phyloP scores from a whole-genome alignment of 257 asterid genomes.

The Haberlea rhodopensis region DNA sequence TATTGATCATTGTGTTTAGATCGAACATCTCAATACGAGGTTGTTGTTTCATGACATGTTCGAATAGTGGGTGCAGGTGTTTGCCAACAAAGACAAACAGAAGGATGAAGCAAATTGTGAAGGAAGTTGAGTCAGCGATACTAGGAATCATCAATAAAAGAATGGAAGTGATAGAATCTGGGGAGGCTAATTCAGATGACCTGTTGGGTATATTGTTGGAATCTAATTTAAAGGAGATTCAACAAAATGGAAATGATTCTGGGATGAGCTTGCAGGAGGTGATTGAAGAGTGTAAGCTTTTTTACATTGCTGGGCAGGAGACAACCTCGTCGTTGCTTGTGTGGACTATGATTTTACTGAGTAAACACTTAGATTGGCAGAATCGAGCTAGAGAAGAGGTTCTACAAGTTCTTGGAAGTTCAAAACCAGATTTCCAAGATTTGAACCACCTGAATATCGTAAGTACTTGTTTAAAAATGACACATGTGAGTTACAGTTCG shows the following conservation, averaged over 20 bases:
- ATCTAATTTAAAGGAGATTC: slow-evolving; percentile 40
- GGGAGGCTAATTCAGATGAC: slow-evolving; percentile 38
- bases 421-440: slow-evolving; percentile 37
- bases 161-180: slow-evolving; percentile 35
- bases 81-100: slow-evolving; percentile 46
- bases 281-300: slow-evolving; percentile 58
- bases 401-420: slow-evolving; percentile 29
- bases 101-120: slow-evolving; percentile 40
- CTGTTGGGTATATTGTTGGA: slow-evolving; percentile 39
- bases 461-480: slow-evolving; percentile 15
- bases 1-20: too few relatives aligned
- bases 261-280: slow-evolving; percentile 46
- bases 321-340: slow-evolving; percentile 48
- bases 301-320: slow-evolving; percentile 63
- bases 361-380: slow-evolving; percentile 49
- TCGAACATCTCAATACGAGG: background rate
- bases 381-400: slow-evolving; percentile 54
- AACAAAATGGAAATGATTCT: slow-evolving; percentile 31
- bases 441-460: slow-evolving; percentile 43
- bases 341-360: slow-evolving; percentile 53
- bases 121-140: slow-evolving; percentile 36
- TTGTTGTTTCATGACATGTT: background rate
- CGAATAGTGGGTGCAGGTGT: slow-evolving; percentile 25
- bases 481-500: too few relatives aligned
- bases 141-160: slow-evolving; percentile 39